Conservation (phyloP, 768 basidiomycete species). For the Mycena vitilis region DNA sequence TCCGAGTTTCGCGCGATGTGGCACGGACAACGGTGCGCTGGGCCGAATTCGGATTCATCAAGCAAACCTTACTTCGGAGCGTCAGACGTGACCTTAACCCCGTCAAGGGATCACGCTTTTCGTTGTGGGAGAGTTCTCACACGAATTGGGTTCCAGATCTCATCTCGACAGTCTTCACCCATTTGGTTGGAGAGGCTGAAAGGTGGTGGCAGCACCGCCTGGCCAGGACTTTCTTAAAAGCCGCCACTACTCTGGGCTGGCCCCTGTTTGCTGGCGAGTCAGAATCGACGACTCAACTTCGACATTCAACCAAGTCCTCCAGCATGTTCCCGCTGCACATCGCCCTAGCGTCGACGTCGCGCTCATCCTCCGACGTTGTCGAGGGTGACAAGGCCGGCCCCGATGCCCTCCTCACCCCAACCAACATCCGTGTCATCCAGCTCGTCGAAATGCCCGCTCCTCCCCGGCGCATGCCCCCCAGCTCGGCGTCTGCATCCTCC, state of each 20-base stretch:
- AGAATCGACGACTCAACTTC: constrained; percentile 19
- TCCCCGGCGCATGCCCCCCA: constrained; percentile 51
- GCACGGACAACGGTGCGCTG: constrained; percentile 19
- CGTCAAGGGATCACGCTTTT: neutral
- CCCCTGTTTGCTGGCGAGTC: constrained; percentile 20
- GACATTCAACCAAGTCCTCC: constrained; percentile 24
- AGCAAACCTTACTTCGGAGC: neutral
- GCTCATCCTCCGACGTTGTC: constrained; percentile 38
- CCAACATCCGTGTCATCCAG: constrained; percentile 74
- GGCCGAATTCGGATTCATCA: constrained; percentile 13
- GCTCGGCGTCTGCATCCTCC: constrained; percentile 52
- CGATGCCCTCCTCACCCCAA: constrained; percentile 58
- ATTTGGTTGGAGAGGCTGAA: constrained; percentile 12
- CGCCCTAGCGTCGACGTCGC: constrained; percentile 39
- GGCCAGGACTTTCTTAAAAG: constrained; percentile 4
- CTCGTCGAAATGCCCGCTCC: constrained; percentile 77
- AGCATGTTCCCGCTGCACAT: constrained; percentile 43
- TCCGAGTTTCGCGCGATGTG: constrained; percentile 13
- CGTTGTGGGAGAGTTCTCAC: constrained; percentile 17
- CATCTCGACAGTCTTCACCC: neutral
- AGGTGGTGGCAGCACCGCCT: constrained; percentile 16
- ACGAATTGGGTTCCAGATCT: constrained; percentile 21
- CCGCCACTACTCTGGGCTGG: constrained; percentile 10
- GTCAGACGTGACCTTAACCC: constrained; percentile 13
- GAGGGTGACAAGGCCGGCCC: constrained; percentile 48